phyloP scores from a whole-genome alignment of 192 early-diverging fungal genomes.

The Dimargaris verticillata region DNA sequence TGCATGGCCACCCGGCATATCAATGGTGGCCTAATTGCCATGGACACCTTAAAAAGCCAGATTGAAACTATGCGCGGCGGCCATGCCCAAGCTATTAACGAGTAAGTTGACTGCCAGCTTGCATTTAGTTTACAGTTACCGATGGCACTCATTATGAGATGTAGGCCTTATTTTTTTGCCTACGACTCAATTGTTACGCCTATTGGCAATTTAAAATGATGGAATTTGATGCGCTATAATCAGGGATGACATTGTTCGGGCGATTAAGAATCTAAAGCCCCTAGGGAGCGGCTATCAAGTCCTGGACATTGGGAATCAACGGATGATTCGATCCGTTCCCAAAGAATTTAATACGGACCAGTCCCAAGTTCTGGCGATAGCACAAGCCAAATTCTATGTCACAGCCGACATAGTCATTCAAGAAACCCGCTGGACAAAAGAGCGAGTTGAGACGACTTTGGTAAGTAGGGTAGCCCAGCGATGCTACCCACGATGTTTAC shows the following conservation, averaged over 20 bases:
- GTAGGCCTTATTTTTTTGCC: neutral
- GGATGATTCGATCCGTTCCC: constrained; percentile 79
- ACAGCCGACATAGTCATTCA: neutral
- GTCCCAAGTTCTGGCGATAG: constrained; percentile 43
- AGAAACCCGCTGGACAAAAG: neutral
- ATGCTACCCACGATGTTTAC: neutral
- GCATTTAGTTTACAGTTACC: neutral
- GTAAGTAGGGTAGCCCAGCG: neutral
- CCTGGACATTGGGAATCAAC: constrained; percentile 54
- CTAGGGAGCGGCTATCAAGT: constrained; percentile 82
- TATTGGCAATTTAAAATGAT: constrained; percentile 15
- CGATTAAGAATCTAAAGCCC: constrained; percentile 73
- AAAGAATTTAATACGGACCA: constrained; percentile 78
- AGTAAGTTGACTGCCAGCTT: constrained; percentile 15
- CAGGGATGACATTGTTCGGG: constrained; percentile 74
- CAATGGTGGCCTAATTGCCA: constrained; percentile 84
- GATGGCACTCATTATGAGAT: neutral
- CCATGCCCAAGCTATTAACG: constrained; percentile 25
- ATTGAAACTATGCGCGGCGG: constrained; percentile 51
- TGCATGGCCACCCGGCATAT: constrained; percentile 67
- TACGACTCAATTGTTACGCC: neutral
- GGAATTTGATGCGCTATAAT: constrained; percentile 1
- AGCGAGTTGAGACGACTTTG: neutral
- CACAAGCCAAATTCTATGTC: constrained; percentile 29
- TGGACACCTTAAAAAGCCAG: constrained; percentile 56